phyloP scores from a whole-genome alignment of 2,329 filamentous ascomycete genomes.

The Fusarium burgessii region DNA sequence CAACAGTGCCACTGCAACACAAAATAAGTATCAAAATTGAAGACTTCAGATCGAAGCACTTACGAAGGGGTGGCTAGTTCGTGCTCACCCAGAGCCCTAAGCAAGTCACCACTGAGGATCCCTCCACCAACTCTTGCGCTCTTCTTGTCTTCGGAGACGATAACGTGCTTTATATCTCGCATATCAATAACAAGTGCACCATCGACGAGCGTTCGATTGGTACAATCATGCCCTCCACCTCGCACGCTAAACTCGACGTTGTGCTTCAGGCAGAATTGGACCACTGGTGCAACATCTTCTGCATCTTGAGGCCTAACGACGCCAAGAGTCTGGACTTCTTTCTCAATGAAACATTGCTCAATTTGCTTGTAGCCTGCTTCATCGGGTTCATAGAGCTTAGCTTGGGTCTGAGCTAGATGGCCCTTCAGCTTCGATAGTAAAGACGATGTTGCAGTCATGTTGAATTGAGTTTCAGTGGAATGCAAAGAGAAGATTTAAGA shows the following conservation, averaged over 20 bases:
- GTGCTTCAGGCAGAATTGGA: not conserved
- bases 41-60: not conserved
- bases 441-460: not conserved
- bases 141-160: not conserved
- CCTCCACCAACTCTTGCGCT: slow-evolving; percentile 12
- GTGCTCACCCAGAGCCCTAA: not conserved
- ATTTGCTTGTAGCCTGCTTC: slow-evolving; percentile 28
- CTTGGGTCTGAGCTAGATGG: not conserved
- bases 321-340: slow-evolving; percentile 2
- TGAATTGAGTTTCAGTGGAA: fast-evolving
- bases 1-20: not conserved
- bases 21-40: not conserved
- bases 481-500: fast-evolving
- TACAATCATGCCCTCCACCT: slow-evolving; percentile 21
- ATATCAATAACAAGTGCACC: slow-evolving; percentile 23
- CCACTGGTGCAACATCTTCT: not conserved
- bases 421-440: not conserved
- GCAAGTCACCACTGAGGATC: not conserved
- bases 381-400: not conserved
- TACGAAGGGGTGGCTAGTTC: slow-evolving; percentile 12
- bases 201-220: not conserved
- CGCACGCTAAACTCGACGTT: slow-evolving; percentile 8
- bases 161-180: slow-evolving; percentile 26
- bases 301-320: not conserved
- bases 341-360: slow-evolving; percentile 4